Evolutionary conservation across 768 basidiomycete species (phyloP).

Genomic region (Boletus vinaceobasis): DNA sequence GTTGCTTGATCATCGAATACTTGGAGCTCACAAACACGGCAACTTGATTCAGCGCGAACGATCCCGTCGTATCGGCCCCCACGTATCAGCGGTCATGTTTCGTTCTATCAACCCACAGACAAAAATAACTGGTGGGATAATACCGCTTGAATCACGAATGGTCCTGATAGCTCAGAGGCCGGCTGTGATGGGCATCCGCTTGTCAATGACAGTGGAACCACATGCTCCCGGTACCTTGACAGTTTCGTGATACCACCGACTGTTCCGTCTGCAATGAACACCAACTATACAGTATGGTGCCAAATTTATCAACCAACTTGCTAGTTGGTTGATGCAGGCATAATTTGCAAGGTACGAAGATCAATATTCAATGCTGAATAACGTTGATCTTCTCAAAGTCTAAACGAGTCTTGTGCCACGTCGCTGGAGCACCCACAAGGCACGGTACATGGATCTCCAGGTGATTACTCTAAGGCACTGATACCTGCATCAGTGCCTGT

Average conservation of each 20-base stretch:
- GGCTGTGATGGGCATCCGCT: background rate
- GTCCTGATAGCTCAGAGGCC: background rate
- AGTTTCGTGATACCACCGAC: background rate
- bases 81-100: background rate
- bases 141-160: background rate
- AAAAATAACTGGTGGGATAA: background rate
- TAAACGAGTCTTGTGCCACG: background rate
- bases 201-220: background rate
- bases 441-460: too few species aligned
- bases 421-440: background rate
- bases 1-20: background rate
- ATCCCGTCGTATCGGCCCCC: background rate
- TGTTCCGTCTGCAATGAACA: background rate
- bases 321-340: background rate
- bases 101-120: background rate
- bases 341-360: background rate
- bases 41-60: background rate
- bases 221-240: background rate
- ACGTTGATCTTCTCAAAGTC: background rate
- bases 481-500: background rate
- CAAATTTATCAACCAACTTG: background rate
- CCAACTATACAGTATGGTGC: background rate
- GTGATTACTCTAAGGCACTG: background rate
- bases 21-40: background rate
- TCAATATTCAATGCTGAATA: too few species aligned